These are phyloP conservation scores for Exophiala sideris DNA, from an alignment of 2,329 filamentous ascomycete species.

Conservation along the genomic window DNA sequence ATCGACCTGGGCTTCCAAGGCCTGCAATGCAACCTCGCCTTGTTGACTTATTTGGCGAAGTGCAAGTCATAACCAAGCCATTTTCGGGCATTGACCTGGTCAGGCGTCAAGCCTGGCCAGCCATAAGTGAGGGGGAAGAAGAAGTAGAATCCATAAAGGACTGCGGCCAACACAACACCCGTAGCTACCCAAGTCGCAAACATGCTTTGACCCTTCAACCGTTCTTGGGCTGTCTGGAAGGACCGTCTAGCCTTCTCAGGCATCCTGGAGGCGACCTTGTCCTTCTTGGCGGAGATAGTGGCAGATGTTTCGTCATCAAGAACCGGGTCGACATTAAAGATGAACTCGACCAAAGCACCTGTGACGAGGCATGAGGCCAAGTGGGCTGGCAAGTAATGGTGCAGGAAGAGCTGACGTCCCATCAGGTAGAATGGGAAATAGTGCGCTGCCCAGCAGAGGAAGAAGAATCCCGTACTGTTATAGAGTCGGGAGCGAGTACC, in stretches of 20 bases:
- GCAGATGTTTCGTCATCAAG: conserved; percentile 44
- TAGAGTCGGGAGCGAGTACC: conserved; percentile 91
- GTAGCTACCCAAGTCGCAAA: conserved; percentile 75
- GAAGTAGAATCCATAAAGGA: conserved; percentile 80
- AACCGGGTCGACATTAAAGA: conserved; percentile 83
- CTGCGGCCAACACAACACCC: conserved; percentile 62
- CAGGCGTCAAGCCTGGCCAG: conserved; percentile 78
- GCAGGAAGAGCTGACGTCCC: conserved; percentile 95
- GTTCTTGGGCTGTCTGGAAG: conserved; percentile 75
- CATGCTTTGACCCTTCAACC: conserved; percentile 75
- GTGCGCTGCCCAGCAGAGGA: conserved; percentile 94
- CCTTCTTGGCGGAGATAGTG: conserved; percentile 33
- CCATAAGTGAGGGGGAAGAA: conserved; percentile 96
- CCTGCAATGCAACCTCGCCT: not conserved
- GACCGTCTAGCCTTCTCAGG: conserved; percentile 48
- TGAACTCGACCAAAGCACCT: conserved; percentile 87
- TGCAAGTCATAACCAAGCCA: conserved; percentile 97
- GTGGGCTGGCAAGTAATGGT: conserved; percentile 95
- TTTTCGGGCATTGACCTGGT: conserved; percentile 72
- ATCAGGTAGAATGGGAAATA: conserved; percentile 98
- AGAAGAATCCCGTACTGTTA: conserved; percentile 98
- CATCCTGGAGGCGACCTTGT: conserved; percentile 38
- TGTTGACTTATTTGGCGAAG: conserved; percentile 78
- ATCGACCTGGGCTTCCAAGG: not conserved
- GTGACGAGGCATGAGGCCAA: conserved; percentile 86